Evolutionary conservation across 2,329 filamentous ascomycete species (phyloP).

Genomic region (Trichoderma lentiforme): DNA sequence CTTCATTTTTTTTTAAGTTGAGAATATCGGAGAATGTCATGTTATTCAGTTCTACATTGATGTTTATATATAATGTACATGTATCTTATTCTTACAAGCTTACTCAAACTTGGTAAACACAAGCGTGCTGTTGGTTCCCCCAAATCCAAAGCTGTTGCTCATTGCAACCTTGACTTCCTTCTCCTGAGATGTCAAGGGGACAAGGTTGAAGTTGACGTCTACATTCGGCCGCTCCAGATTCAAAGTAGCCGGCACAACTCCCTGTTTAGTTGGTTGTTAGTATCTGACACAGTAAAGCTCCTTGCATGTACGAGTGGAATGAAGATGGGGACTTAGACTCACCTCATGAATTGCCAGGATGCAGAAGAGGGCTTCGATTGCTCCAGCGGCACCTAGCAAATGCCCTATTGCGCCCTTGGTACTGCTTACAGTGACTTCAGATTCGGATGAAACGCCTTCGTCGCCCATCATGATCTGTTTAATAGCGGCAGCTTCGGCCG

Average conservation of each 20-base stretch:
- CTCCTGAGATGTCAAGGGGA: conserved; percentile 68
- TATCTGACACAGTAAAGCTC: no score
- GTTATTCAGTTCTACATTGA: not conserved
- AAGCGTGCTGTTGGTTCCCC: conserved; percentile 88
- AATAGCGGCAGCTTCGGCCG: conserved; percentile 83
- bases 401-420: conserved; percentile 94
- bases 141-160: conserved; percentile 97
- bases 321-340: conserved; percentile 31
- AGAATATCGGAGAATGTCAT: not conserved
- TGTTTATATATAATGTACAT: not conserved
- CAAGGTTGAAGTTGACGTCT: conserved; percentile 79
- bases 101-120: conserved; percentile 57
- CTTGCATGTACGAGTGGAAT: conserved; percentile 3
- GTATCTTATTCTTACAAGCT: not conserved
- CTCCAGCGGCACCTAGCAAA: conserved; percentile 84
- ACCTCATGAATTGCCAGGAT: conserved; percentile 78
- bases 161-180: conserved; percentile 69
- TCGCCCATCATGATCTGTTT: conserved; percentile 71
- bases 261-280: conserved; percentile 44
- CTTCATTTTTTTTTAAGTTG: not conserved
- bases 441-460: conserved; percentile 59
- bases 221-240: conserved; percentile 69
- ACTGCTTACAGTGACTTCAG: conserved; percentile 78
- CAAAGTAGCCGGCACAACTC: conserved; percentile 77
- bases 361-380: conserved; percentile 83